Evolutionary conservation across 305 asterid genomes (phyloP).

Genomic region (Nicotiana rustica): DNA sequence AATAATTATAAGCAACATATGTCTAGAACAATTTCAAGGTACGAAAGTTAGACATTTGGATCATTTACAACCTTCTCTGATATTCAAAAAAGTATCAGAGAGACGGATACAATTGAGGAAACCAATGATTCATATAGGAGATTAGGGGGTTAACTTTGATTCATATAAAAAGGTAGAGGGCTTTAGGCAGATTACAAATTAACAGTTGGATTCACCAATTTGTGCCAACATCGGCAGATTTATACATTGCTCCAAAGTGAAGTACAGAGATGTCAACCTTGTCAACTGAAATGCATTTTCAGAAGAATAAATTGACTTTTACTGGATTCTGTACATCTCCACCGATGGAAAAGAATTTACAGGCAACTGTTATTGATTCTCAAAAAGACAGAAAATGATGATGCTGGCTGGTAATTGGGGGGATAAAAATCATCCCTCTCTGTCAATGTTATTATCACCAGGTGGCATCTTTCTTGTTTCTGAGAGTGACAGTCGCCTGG

Average conservation of each 20-base stretch:
- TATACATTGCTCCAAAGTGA: slow-evolving; percentile 55
- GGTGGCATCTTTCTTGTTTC: slow-evolving; percentile 78
- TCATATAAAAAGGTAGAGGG: slow-evolving; percentile 48
- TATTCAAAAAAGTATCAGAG: slow-evolving; percentile 29
- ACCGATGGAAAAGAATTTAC: slow-evolving; percentile 74
- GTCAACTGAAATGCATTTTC: slow-evolving; percentile 52
- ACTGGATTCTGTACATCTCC: slow-evolving; percentile 76
- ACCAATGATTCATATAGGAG: slow-evolving; percentile 37
- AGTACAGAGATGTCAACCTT: slow-evolving; percentile 64
- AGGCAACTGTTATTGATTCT: slow-evolving; percentile 64
- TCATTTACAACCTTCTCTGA: slow-evolving; percentile 15
- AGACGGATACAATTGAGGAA: slow-evolving; percentile 43
- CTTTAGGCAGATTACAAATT: slow-evolving; percentile 45
- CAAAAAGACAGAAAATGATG: slow-evolving; percentile 54
- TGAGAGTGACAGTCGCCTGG: slow-evolving; percentile 70
- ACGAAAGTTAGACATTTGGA: not conserved
- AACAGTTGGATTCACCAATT: slow-evolving; percentile 59
- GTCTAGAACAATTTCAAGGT: not conserved
- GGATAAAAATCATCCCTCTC: slow-evolving; percentile 66
- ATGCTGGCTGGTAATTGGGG: slow-evolving; percentile 52
- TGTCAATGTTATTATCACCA: slow-evolving; percentile 79
- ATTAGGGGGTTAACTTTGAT: slow-evolving; percentile 44
- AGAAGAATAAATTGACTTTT: slow-evolving; percentile 59
- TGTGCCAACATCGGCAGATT: slow-evolving; percentile 60
- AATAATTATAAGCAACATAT: slow-evolving; percentile 14